Evolutionary conservation across 2,329 filamentous ascomycete species (phyloP), one percentile per base, ranked within the genome.

Genomic region (Lasiodiplodia sp.): DNA sequence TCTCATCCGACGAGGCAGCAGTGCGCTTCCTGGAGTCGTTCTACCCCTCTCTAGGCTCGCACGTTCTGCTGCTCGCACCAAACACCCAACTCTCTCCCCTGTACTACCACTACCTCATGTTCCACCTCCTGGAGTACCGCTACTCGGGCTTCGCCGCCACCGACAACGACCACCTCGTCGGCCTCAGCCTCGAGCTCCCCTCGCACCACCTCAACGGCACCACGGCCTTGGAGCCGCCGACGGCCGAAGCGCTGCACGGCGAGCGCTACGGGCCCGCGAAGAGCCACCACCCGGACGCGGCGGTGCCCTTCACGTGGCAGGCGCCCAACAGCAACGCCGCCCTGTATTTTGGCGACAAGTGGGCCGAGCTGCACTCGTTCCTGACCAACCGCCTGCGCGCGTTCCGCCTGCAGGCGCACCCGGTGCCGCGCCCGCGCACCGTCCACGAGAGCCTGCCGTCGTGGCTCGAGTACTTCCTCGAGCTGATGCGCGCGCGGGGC

Each of bases 71-170:
- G 2, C 86, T 99, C 6, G 94, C 93, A 5, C 88, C 94, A 1
- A 89, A 97, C 72, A 87, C 86, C 1, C 92, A 98, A 77, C 80
- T 98, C 0, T 92, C 92, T 0, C 89, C 90, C 1, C 86, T 92
- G 1, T 98, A 93, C 77, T 95, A 91, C 71, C 93, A 97, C 71
- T 97, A 96, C 76, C 82, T 97, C 16, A 93, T 92, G 77, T 97
- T 93, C 77, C 80, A 86, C 1, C 81, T 95, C 0, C 82, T 98
- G 4, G 89, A 93, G 73, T 94, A 96, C 77, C 88, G 87, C 71
- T 92, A 97, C 78, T 93, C 93, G 0, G 75, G 79, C 76, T 74
- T 79, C 52, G 62, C 52, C 16, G 77, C 80, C 2, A 79, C 76
- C 6, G 82, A 75, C 77, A 85, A 85, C 75, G 78, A 83, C 1